Percentiles rank a stretch among this genome's conserved stretches.
These are phyloP conservation scores for Yamadazyma jaroonii DNA, from an alignment of 1,139 yeast genomes.

Conservation along the genomic window DNA sequence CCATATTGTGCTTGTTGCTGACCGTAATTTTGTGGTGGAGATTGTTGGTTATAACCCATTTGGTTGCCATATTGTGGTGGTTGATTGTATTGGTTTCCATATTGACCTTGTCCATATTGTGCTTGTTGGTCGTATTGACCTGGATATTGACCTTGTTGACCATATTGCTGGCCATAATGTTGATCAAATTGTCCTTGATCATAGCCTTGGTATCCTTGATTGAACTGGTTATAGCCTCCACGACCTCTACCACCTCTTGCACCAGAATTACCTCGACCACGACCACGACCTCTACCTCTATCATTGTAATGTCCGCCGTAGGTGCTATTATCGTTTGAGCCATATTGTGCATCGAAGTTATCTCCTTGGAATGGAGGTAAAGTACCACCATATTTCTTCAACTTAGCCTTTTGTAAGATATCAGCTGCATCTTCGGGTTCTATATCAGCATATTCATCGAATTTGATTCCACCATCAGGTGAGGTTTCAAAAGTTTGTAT, in stretches of 20 bases:
- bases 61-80: slow-evolving; percentile 1
- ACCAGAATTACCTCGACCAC: slow-evolving; percentile 7
- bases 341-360: slow-evolving; percentile 4
- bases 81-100: not conserved
- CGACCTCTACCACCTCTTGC: slow-evolving; percentile 8
- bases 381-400: slow-evolving; percentile 27
- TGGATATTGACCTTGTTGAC: not conserved
- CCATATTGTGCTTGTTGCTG: not conserved
- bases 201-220: slow-evolving; percentile 4
- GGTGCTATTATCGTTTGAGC: slow-evolving; percentile 1
- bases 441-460: slow-evolving; percentile 76
- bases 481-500: slow-evolving; percentile 71
- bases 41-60: not conserved
- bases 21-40: not conserved
- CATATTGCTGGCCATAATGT: slow-evolving; percentile 3
- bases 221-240: slow-evolving; percentile 1
- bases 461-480: slow-evolving; percentile 69
- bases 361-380: slow-evolving; percentile 15
- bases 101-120: slow-evolving; percentile 1
- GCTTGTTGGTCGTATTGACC: not conserved
- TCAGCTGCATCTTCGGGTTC: slow-evolving; percentile 66
- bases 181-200: not conserved
- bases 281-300: slow-evolving; percentile 7
- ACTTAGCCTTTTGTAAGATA: slow-evolving; percentile 30
- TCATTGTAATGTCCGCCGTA: slow-evolving; percentile 3